Evolutionary conservation across 2,329 filamentous ascomycete genomes (phyloP), one percentile per base, ranked within the genome.

Genomic region (Celoporthe dispersa): DNA sequence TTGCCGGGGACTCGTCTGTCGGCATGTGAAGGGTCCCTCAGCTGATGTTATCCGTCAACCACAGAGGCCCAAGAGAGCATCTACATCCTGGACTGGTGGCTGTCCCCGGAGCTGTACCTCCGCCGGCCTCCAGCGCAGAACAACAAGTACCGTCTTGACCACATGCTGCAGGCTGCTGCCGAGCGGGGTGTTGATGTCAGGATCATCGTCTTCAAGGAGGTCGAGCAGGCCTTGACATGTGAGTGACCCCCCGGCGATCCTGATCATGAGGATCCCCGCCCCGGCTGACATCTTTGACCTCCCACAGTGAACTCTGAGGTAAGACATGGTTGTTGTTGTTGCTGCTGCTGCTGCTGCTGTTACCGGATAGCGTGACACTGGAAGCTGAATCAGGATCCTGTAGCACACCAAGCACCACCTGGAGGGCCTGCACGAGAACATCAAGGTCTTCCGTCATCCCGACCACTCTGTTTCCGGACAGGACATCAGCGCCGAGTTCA

Each of bases 171-270:
- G 75, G 90, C 90, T 68, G 94, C 94, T 11, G 94, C 94, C 35
- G 87, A 95, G 80, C 88, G 94, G 59, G 94, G 94, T 57, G 94
- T 97, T 61, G 89, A 91, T 75, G 85, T 97, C 75, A 91, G 94
- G 75, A 86, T 97, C 66, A 94, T 97, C 67, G 93, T 97, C 14
- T 97, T 97, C 83, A 97, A 97, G 81, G 94, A 98, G 81, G 92
- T 95, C 9, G 89, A 92, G 3, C 91, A 93, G 76, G 92, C 93
- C 53, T 81, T 97, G 76, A 94, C 92, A 55, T 84, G 91, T 93
- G 85, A 86, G 91, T 88, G 75, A 66, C 79, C 41, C 33, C 80
- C 16, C 33, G 80, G 78, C 76, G 77, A 31, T 16, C 28, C 37
- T 82, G 74, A 79, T 79, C 76, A 79, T 28, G 31, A 8, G 19